Percentiles rank a stretch among this genome's conserved stretches.
These are phyloP conservation scores for Kluyveromyces marxianus DNA, from an alignment of 1,139 yeast species.

Conservation along the genomic window DNA sequence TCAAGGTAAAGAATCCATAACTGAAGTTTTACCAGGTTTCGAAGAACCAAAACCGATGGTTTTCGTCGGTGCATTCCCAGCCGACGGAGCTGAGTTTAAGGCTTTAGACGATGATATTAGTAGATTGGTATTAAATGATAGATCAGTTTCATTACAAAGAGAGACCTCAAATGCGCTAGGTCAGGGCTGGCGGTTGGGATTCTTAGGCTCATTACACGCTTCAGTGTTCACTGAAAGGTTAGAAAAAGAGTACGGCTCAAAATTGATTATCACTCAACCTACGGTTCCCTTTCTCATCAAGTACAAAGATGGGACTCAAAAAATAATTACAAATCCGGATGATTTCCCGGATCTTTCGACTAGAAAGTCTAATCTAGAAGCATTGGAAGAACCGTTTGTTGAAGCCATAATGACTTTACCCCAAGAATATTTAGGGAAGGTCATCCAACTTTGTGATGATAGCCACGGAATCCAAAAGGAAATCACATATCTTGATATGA, in stretches of 20 bases:
- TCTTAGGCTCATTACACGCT: slow-evolving; percentile 89
- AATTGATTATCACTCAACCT: slow-evolving; percentile 87
- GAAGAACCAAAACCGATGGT: slow-evolving; percentile 98
- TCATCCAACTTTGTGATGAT: slow-evolving; percentile 76
- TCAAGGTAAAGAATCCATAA: slow-evolving; percentile 46
- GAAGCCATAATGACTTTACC: slow-evolving; percentile 90
- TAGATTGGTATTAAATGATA: slow-evolving; percentile 80
- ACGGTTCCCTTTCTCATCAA: slow-evolving; percentile 85
- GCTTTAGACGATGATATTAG: slow-evolving; percentile 85
- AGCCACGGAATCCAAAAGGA: slow-evolving; percentile 81
- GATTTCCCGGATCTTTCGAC: slow-evolving; percentile 67
- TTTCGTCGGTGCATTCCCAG: slow-evolving; percentile 96
- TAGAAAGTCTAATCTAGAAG: slow-evolving; percentile 40
- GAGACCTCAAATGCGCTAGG: slow-evolving; percentile 94
- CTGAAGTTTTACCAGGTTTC: slow-evolving; percentile 84
- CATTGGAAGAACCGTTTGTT: slow-evolving; percentile 80
- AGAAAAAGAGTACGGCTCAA: slow-evolving; percentile 90
- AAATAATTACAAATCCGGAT: slow-evolving; percentile 77
- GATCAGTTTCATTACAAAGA: slow-evolving; percentile 81
- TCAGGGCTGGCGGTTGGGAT: slow-evolving; percentile 96
- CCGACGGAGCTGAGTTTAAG: slow-evolving; percentile 87
- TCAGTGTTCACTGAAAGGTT: slow-evolving; percentile 87
- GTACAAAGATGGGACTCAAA: slow-evolving; percentile 55
- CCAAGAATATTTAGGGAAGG: slow-evolving; percentile 77
- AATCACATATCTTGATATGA: slow-evolving; percentile 57